Evolutionary conservation across 164 flowering plant species (phyloP), one percentile per base, ranked within the genome.

Genomic region (Piper longum): DNA sequence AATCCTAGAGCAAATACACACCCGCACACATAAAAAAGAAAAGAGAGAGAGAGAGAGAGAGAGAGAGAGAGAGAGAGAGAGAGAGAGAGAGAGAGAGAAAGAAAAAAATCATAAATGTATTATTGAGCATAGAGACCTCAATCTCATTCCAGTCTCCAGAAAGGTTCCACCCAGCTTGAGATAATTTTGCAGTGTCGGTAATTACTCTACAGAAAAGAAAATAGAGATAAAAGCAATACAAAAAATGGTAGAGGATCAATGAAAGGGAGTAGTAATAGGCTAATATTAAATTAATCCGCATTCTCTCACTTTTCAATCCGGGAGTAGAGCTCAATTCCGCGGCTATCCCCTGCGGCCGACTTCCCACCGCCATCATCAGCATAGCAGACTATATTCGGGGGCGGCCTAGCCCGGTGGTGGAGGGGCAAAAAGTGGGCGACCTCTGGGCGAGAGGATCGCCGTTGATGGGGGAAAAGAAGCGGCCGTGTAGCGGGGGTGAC

Each of bases 121-220:
- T 2, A 26, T 9, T 40, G 51, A 12, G 54, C 11, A 54, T 16
- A 44, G 39, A 55, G 19, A 88, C 96, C 96, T 89, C 95, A 51
- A 84, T 70, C 76, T 89, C 83, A 57, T 41, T 72, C 97, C 97
- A 89, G 72, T 87, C 85, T 36, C 73, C 70, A 26, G 86, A 77
- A 26, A 70, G 65, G 66, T 77, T 77, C 89, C 83, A 82, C 56
- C 73, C 78, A 72, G 44, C 78, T 70, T 83, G 88, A 17, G 89
- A 80, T 71, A 76, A 83, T 74, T 64, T 81, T 43, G 77, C 88
- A 55, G 84, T 79, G 63, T 87, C 97, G 2, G 90, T 87, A 45
- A 89, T 77, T 66, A 89, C 66, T 76, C 91, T 89, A 82, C 67
- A 72, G 62, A 57, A 12, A 48, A 41, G 57, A 11, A 60, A 14